Conservation (phyloP, 2,329 filamentous ascomycete species). For the Aspergillus versicolor region DNA sequence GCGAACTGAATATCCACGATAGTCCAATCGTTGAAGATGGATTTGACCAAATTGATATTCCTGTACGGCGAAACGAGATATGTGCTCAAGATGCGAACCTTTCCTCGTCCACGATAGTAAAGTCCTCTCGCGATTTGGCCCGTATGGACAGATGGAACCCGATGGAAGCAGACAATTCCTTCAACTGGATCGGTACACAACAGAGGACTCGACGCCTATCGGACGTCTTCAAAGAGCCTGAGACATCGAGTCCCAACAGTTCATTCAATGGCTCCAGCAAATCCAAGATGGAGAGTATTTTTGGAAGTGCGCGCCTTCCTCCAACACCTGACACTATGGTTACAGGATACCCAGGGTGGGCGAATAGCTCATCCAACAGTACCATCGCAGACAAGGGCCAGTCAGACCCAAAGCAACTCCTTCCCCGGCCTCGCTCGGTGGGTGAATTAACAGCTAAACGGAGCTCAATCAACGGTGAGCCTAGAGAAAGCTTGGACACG, state of each 20-base stretch:
- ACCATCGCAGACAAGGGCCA: conserved; percentile 30
- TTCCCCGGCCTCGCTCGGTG: conserved; percentile 34
- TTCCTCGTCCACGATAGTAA: conserved; percentile 15
- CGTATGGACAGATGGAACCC: conserved; percentile 36
- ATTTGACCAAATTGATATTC: conserved; percentile 30
- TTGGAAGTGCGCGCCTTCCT: conserved; percentile 35
- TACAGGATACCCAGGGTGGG: conserved; percentile 32
- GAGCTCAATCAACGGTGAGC: conserved; percentile 30
- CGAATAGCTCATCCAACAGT: conserved; percentile 37
- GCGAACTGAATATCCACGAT: conserved; percentile 39
- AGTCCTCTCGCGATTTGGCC: conserved; percentile 22
- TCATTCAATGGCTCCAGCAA: conserved; percentile 27
- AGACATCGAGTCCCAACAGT: conserved; percentile 22
- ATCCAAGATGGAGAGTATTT: conserved; percentile 32
- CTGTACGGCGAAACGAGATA: conserved; percentile 23
- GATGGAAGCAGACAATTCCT: conserved; percentile 18
- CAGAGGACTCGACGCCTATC: conserved; percentile 19
- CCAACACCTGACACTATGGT: conserved; percentile 47
- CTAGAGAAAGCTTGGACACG: conserved; percentile 32
- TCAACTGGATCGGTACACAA: conserved; percentile 18
- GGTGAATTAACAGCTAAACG: conserved; percentile 32
- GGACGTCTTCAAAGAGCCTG: conserved; percentile 22
- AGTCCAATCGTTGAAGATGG: conserved; percentile 18
- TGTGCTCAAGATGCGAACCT: conserved; percentile 16
- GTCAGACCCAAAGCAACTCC: conserved; percentile 21